phyloP scores from a whole-genome alignment of 768 basidiomycete species.

The Lactarius deliciosus region DNA sequence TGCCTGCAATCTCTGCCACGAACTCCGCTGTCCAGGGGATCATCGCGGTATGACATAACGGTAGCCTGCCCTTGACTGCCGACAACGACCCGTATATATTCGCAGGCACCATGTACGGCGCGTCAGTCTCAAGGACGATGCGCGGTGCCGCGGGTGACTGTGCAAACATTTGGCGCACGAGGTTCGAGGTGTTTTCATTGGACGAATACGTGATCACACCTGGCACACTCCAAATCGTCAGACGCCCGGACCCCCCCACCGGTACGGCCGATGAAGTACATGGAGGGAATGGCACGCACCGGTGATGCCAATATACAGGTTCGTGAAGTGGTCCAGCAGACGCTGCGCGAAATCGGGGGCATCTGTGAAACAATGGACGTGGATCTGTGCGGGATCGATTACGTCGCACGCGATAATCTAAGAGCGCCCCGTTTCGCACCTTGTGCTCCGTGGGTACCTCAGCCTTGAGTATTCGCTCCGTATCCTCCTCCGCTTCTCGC shows the following conservation, averaged over 20 bases:
- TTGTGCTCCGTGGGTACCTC: conserved; percentile 70
- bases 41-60: conserved; percentile 77
- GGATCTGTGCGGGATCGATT: conserved; percentile 50
- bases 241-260: background rate
- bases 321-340: conserved; percentile 73
- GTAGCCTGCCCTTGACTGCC: conserved; percentile 54
- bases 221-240: conserved; percentile 29
- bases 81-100: conserved; percentile 65
- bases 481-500: conserved; percentile 81
- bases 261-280: background rate
- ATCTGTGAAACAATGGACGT: conserved; percentile 89
- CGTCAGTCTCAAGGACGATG: conserved; percentile 77
- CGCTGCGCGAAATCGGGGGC: conserved; percentile 69
- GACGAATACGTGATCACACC: conserved; percentile 81
- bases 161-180: conserved; percentile 49
- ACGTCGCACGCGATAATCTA: background rate
- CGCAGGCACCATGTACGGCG: conserved; percentile 82
- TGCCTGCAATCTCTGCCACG: conserved; percentile 50
- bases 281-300: conserved; percentile 39
- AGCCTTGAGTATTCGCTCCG: conserved; percentile 73
- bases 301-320: conserved; percentile 82
- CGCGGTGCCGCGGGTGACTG: conserved; percentile 32
- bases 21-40: conserved; percentile 84
- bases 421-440: conserved; percentile 38
- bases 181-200: conserved; percentile 66